These are phyloP conservation scores for Aureobasidium musti DNA, from an alignment of 2,329 filamentous ascomycete species.

Conservation along the genomic window DNA sequence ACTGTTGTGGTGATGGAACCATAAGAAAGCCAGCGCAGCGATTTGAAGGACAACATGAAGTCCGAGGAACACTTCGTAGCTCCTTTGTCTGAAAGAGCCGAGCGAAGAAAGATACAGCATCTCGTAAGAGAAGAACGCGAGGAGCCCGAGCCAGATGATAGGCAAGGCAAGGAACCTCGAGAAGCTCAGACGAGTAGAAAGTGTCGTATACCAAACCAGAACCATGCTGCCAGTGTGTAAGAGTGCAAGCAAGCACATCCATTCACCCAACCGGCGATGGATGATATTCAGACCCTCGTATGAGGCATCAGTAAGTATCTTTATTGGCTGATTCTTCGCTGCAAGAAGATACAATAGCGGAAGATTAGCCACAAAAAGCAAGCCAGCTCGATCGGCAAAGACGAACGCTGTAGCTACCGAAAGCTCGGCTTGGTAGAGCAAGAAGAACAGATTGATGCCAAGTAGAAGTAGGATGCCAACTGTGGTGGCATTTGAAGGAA, in stretches of 20 bases:
- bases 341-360: constrained; percentile 63
- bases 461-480: constrained; percentile 56
- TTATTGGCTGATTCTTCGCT: constrained; percentile 67
- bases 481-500: constrained; percentile 60
- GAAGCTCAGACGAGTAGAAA: constrained; percentile 51
- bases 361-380: constrained; percentile 55
- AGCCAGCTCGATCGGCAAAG: constrained; percentile 60
- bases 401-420: constrained; percentile 56
- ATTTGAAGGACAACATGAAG: constrained; percentile 61
- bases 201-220: constrained; percentile 55
- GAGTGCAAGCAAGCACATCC: constrained; percentile 61
- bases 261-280: constrained; percentile 64
- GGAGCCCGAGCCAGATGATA: constrained; percentile 58
- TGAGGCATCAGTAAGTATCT: constrained; percentile 61
- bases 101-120: constrained; percentile 64
- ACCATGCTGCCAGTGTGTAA: constrained; percentile 60
- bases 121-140: constrained; percentile 60
- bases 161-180: constrained; percentile 54
- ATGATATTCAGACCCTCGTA: constrained; percentile 68
- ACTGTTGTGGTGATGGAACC: constrained; percentile 59
- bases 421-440: constrained; percentile 56
- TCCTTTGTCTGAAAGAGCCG: constrained; percentile 59
- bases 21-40: constrained; percentile 58
- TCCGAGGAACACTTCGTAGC: constrained; percentile 65
- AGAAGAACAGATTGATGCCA: constrained; percentile 60